Base-by-base conservation (phyloP, 495 filamentous ascomycete species). In the Rostrohypoxylon terebratum region DNA sequence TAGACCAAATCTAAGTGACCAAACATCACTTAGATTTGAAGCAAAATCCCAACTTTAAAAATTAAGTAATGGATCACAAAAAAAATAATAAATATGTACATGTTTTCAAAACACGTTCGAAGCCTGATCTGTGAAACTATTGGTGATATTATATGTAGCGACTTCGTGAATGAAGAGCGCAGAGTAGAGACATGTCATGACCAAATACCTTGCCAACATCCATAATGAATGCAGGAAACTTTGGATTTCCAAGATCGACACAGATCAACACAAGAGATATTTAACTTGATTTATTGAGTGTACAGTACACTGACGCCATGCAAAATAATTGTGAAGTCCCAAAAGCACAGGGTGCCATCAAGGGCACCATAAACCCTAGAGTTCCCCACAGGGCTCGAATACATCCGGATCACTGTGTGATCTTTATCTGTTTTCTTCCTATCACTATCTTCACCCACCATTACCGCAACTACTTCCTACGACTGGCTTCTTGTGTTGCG, bases 401-500 rank as follows among this genome's bases (percentile, higher is more conserved):
- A 28, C 28, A 28, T 28, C 28, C n/a, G 11, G 42, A 50, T 51
- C 62, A 48, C 50, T 28, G 28, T 28, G 28, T 18, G 53, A 40
- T 23, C 28, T 62, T 66, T 61, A 38, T 42, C 45, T 14, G n/a
- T 53, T 25, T 28, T 42, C 38, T 42, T 13, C 38, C n/a, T 42
- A 11, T 42, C 38, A 42, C 38, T 14, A 34, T 11, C 38, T 16
- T 57, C 16, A 61, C 11, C 21, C 47, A 11, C 31, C 18, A 57
- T 9, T 44, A n/a, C 55, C 42, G 34, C 28, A 25, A 20, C 28
- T 36, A 14, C 14, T 18, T 8, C 44, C 38, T 66, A 74, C 42
- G 66, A 74, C 28, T 73, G 71, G 81, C 82, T 86, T 72, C 83
- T 77, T 53, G 84, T 85, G 47, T 80, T 60, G 59, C 86, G 83